A percentile compares a stretch with the other conserved stretches of the same genome.
phyloP scores from a whole-genome alignment of 2,329 filamentous ascomycete genomes.

The Fusarium equiseti region DNA sequence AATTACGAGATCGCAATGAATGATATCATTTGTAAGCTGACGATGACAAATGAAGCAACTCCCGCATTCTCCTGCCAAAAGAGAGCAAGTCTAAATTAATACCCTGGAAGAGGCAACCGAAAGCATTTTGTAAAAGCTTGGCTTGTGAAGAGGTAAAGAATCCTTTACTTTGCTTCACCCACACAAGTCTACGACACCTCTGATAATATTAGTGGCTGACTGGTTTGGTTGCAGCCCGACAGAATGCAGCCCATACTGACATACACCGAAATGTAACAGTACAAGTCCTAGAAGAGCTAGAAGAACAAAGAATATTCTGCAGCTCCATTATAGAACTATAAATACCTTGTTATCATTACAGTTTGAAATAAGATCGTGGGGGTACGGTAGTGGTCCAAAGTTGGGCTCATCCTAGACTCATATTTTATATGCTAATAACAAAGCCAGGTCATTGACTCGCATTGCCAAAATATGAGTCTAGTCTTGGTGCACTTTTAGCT shows the following conservation, averaged over 20 bases:
- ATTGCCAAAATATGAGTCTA: not conserved
- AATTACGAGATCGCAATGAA: not conserved
- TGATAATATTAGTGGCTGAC: not conserved
- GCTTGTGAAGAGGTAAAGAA: not conserved
- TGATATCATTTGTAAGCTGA: constrained; percentile 32
- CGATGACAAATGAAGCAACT: constrained; percentile 29
- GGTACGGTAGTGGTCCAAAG: not conserved
- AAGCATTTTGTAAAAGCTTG: not conserved
- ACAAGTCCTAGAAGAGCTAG: not conserved
- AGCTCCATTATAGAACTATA: not conserved
- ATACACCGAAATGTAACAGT: constrained; percentile 17
- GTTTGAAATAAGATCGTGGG: not conserved
- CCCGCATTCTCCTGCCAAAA: constrained; percentile 2
- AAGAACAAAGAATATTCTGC: not conserved
- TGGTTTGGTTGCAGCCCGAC: not conserved
- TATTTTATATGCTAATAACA: not conserved
- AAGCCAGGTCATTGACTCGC: not conserved
- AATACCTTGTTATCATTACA: not conserved
- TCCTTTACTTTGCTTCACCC: not conserved
- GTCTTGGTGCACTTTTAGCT: not conserved
- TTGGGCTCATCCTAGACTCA: not conserved
- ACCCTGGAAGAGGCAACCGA: not conserved
- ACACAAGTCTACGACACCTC: not conserved
- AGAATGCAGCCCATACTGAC: constrained; percentile 6
- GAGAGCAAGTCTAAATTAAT: not conserved